Evolutionary conservation across 768 basidiomycete species (phyloP).

Genomic region (Suillus clintonianus): DNA sequence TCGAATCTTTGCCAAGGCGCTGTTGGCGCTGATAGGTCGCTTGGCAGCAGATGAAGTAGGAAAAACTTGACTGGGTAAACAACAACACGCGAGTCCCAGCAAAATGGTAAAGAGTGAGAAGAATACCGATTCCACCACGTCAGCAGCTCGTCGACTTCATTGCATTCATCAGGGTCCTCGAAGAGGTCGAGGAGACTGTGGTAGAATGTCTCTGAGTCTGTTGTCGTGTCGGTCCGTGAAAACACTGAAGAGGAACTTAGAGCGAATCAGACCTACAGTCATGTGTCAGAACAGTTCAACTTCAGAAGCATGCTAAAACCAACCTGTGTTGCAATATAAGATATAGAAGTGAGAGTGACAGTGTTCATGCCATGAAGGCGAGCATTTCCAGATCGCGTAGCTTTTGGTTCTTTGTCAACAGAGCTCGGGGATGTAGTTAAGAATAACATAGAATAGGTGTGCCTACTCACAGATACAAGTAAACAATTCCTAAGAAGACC

Average conservation of each 20-base stretch:
- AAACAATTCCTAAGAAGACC: conserved; percentile 22
- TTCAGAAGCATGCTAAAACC: neutral
- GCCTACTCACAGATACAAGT: conserved; percentile 18
- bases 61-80: conserved; percentile 7
- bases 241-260: conserved; percentile 17
- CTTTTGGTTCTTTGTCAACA: conserved; percentile 26
- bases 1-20: neutral
- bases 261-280: conserved; percentile 15
- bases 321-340: conserved; percentile 24
- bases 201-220: conserved; percentile 27
- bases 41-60: conserved; percentile 1
- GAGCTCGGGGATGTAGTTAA: conserved; percentile 23
- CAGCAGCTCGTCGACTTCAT: conserved; percentile 16
- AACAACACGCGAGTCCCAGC: neutral
- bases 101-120: neutral
- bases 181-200: conserved; percentile 19
- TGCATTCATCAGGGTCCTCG: conserved; percentile 18
- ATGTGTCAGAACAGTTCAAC: neutral
- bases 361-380: conserved; percentile 16
- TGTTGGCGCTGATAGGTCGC: neutral
- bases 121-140: conserved; percentile 20
- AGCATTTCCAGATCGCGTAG: conserved; percentile 25
- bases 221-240: conserved; percentile 17
- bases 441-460: too few relatives aligned
- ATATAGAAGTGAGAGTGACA: conserved; percentile 16